Evolutionary conservation across 225 moss, liverwort and hornwort genomes (phyloP).

Genomic region (Bryoerythrophyllum caledonicum): DNA sequence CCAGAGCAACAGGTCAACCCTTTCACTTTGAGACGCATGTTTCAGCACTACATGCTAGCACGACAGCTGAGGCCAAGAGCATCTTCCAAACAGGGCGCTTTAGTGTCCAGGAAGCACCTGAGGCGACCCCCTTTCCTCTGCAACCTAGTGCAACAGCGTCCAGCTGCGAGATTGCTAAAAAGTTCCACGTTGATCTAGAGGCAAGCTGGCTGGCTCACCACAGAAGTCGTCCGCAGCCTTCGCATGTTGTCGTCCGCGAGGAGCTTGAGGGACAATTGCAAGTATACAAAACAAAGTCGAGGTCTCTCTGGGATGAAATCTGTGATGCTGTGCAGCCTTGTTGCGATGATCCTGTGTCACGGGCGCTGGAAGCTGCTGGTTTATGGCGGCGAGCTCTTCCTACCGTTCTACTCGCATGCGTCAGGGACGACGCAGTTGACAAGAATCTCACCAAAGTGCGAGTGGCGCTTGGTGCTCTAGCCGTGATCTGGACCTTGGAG

Average conservation of each 20-base stretch:
- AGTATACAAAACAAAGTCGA: background rate
- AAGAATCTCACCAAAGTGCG: background rate
- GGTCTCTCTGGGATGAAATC: background rate
- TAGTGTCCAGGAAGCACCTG: background rate
- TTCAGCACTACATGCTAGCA: background rate
- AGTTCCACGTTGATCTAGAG: background rate
- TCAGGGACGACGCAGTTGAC: background rate
- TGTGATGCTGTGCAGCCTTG: background rate
- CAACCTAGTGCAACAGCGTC: background rate
- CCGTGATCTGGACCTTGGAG: conserved; percentile 47
- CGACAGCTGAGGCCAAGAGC: background rate
- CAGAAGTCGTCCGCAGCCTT: background rate
- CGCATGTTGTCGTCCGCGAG: background rate
- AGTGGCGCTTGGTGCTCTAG: conserved; percentile 32
- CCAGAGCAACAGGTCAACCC: background rate
- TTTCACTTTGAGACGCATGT: background rate
- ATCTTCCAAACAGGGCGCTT: background rate
- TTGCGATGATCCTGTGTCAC: too few species aligned
- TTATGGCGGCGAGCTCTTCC: conserved; percentile 26
- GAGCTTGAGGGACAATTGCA: background rate
- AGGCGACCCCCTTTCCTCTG: background rate
- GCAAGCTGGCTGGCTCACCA: background rate
- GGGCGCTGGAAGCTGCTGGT: background rate
- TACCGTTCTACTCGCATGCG: conserved; percentile 21
- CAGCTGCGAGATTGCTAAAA: background rate